Conservation (phyloP, 2,329 filamentous ascomycete species). For the Volutella citrinella region DNA sequence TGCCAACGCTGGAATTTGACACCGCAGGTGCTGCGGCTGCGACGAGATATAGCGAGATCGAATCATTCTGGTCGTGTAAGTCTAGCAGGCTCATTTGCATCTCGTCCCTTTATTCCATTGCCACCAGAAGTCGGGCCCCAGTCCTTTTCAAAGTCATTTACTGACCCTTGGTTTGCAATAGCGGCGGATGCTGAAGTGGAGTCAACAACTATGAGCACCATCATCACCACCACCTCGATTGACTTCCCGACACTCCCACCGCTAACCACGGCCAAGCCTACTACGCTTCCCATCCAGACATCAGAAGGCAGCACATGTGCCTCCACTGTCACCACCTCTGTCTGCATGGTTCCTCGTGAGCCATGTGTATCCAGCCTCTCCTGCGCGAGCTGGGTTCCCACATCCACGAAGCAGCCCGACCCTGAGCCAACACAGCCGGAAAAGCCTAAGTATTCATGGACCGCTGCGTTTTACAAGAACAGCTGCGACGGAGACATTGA, state of each 20-base stretch:
- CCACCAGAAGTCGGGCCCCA: no score
- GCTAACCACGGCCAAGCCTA: neutral
- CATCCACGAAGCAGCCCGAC: neutral
- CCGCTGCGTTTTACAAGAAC: constrained; percentile 1
- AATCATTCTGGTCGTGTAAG: constrained; percentile 7
- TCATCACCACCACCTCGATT: neutral
- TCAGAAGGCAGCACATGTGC: constrained; percentile 5
- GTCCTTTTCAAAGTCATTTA: neutral
- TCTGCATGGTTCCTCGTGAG: constrained; percentile 1
- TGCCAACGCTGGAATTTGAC: neutral
- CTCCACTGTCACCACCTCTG: constrained; percentile 1
- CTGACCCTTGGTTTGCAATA: constrained; percentile 2
- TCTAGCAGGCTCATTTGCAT: neutral
- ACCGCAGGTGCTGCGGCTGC: constrained; percentile 1
- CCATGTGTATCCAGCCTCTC: constrained; percentile 5
- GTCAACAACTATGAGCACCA: constrained; percentile 4
- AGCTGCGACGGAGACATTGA: neutral
- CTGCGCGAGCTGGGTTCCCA: constrained; percentile 6
- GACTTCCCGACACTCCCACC: constrained; percentile 3
- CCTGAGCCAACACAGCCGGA: constrained; percentile 1
- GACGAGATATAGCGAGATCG: constrained; percentile 3
- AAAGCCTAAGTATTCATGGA: constrained; percentile 1
- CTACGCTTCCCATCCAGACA: constrained; percentile 2
- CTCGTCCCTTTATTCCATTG: no score
- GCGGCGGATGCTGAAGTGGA: constrained; percentile 6